Conservation (phyloP, 2,329 filamentous ascomycete genomes). For the Alternaria metachromatica region DNA sequence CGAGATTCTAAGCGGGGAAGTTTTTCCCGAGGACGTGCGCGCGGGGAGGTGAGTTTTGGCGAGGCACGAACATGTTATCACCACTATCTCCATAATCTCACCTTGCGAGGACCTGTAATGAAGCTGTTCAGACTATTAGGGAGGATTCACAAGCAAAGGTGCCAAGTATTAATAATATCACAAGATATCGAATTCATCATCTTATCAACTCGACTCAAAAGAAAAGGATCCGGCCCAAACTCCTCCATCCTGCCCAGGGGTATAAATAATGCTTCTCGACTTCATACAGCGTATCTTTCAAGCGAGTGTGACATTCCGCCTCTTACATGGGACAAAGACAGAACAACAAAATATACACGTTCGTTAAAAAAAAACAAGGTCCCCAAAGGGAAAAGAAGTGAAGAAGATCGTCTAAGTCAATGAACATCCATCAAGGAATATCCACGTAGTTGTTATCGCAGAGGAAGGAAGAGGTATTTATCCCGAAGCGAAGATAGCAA, state of each 20-base stretch:
- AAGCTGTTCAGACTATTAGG: not conserved
- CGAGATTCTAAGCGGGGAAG: constrained; percentile 31
- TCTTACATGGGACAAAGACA: constrained; percentile 17
- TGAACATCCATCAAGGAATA: constrained; percentile 17
- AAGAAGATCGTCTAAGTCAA: constrained; percentile 13
- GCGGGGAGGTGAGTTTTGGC: constrained; percentile 18
- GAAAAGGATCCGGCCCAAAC: constrained; percentile 5
- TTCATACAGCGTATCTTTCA: constrained; percentile 7
- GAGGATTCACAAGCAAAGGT: not conserved
- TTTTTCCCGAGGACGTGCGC: constrained; percentile 33
- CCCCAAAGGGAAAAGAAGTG: constrained; percentile 26
- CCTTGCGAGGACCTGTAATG: not conserved
- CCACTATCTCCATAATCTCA: not conserved
- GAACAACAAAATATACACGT: constrained; percentile 22
- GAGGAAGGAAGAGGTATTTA: constrained; percentile 4
- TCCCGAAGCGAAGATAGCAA: constrained; percentile 48
- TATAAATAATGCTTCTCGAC: constrained; percentile 17
- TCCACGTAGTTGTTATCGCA: not conserved
- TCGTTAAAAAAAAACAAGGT: constrained; percentile 20
- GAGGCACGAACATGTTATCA: not conserved
- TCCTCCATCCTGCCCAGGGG: constrained; percentile 13
- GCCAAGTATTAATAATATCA: not conserved
- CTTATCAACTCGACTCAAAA: not conserved
- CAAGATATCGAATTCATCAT: constrained; percentile 3
- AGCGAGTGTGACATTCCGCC: constrained; percentile 20